Conservation (phyloP, 2,329 filamentous ascomycete genomes). For the Hypoxylon sp. region DNA sequence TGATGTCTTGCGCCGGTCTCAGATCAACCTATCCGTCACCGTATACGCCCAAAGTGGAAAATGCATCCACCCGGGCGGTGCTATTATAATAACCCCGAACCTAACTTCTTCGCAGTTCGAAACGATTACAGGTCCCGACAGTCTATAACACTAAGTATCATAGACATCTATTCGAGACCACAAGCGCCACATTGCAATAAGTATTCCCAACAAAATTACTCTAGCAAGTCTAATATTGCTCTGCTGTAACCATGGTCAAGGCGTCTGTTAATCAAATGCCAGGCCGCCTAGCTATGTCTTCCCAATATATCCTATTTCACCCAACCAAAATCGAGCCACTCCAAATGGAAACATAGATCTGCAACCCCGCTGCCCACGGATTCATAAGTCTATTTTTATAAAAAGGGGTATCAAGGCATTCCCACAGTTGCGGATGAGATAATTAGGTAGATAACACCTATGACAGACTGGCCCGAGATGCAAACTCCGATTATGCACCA, state of each 20-base stretch:
- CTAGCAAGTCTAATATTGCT: background rate
- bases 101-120: background rate
- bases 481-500: background rate
- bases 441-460: background rate
- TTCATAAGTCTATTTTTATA: background rate
- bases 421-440: background rate
- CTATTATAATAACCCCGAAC: background rate
- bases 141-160: background rate
- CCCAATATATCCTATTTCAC: background rate
- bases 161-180: background rate
- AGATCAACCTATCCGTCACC: background rate
- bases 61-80: background rate
- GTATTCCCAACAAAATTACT: background rate
- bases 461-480: background rate
- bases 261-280: background rate
- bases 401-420: background rate
- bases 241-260: background rate
- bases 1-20: background rate
- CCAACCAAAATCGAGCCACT: background rate
- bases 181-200: background rate
- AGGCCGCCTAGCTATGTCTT: too few relatives aligned
- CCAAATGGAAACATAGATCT: background rate
- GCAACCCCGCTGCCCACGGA: background rate
- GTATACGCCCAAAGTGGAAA: conserved; percentile 15
- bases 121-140: background rate